These are phyloP conservation scores for Suhomyces xylopsoci DNA, from an alignment of 805 yeast species.

Conservation along the genomic window DNA sequence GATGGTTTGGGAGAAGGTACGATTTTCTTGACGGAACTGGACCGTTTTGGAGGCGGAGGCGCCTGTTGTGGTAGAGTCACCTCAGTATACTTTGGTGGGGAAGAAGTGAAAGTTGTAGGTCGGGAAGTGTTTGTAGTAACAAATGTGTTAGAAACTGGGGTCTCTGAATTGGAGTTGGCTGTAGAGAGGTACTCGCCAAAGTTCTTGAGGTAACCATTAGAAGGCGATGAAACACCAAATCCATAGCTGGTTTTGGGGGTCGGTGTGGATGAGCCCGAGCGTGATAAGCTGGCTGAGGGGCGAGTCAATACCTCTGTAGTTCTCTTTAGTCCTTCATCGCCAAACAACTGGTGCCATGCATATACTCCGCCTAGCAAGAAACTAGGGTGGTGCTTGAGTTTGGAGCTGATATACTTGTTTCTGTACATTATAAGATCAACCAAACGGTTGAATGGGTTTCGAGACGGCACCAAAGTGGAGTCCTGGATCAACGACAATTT, in stretches of 20 bases:
- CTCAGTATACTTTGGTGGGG: not conserved
- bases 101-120: constrained; percentile 1
- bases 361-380: constrained; percentile 37
- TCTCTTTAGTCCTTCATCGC: constrained; percentile 22
- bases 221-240: not conserved
- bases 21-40: constrained; percentile 1
- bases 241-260: not conserved
- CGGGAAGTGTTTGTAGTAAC: not conserved
- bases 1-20: not conserved
- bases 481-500: constrained; percentile 33
- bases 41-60: not conserved
- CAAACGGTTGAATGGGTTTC: constrained; percentile 58
- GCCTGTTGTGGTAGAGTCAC: not conserved
- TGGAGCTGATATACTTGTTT: constrained; percentile 33
- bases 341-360: constrained; percentile 30
- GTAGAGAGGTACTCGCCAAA: constrained; percentile 27
- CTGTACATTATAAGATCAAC: constrained; percentile 29
- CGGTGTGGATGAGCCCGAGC: constrained; percentile 6
- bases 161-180: constrained; percentile 18
- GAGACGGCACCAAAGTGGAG: constrained; percentile 38
- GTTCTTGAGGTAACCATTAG: constrained; percentile 23
- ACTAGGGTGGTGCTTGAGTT: constrained; percentile 29
- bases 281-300: constrained; percentile 19
- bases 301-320: constrained; percentile 12
- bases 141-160: constrained; percentile 19